Base-by-base conservation (phyloP, 192 early-diverging fungal species). In the Entomortierella lignicola region DNA sequence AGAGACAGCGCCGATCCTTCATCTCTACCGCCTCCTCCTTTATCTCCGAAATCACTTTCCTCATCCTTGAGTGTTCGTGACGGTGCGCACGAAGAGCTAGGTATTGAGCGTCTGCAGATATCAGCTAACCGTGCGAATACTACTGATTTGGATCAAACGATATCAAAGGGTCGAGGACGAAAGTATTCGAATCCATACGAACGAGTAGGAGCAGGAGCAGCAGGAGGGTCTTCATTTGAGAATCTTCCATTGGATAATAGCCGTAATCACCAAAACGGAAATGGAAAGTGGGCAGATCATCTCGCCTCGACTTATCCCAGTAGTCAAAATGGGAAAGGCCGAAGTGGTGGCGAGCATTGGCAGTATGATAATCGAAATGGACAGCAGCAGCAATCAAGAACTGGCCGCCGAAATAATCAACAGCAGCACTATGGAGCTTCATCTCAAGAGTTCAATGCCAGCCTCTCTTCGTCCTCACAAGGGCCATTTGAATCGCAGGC, bases 11-110 rank as follows among this genome's bases (percentile, higher is more conserved):
- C 29, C 7, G 1, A 4, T 21, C 2, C 65, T 18, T 20, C 15
- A 4, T 8, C 11, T 41, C 10, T 18, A 2, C 21, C 66, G n/a
- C 25, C 53, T 1, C 55, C 43, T 3, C 61, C 50, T 20, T 2
- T 32, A 18, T 79, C 75, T 18, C 75, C 67, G 4, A 70, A 70
- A 13, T 66, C 75, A 1, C 30, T 70, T 15, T 43, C 68, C 11
- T 64, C 75, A 2, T 60, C 67, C 23, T 21, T 69, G 55, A 60
- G 32, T 32, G 31, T 63, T 15, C 58, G 61, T 23, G 32, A 55
- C 10, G 75, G 52, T 5, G 25, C 54, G 8, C 51, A 58, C 8
- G 62, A 57, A 21, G 75, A 79, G 51, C 75, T 61, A n/a, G 68
- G 75, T 0, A 79, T 70, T n/a, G 75, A 79, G 41, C 47, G 37